Conservation (phyloP, 2,329 filamentous ascomycete genomes). For the Aspergillus intermedius region DNA sequence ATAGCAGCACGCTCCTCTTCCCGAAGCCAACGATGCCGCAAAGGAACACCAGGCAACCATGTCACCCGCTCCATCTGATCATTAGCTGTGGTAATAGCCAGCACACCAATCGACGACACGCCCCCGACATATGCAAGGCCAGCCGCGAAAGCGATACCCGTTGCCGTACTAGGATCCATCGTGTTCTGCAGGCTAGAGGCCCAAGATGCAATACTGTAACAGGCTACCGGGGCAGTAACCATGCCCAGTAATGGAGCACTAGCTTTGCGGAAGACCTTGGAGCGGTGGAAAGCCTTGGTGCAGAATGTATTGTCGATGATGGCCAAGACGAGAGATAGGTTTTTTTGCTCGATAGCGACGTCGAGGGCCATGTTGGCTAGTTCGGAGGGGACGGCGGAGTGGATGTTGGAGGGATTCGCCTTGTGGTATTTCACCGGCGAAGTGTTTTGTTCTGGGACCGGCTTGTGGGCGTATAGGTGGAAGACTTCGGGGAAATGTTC, state of each 20-base stretch:
- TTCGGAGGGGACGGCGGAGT: constrained; percentile 64
- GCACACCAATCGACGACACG: constrained; percentile 71
- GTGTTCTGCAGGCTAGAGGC: constrained; percentile 61
- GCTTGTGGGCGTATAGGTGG: constrained; percentile 76
- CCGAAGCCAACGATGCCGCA: constrained; percentile 75
- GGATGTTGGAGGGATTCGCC: constrained; percentile 61
- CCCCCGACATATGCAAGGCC: constrained; percentile 78
- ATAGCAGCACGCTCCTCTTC: constrained; percentile 86
- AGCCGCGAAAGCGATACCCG: constrained; percentile 69
- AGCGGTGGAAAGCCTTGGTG: constrained; percentile 36
- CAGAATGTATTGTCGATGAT: constrained; percentile 60
- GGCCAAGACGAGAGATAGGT: constrained; percentile 70
- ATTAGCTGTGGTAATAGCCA: constrained; percentile 80
- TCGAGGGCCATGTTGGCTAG: constrained; percentile 69
- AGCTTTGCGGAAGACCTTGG: constrained; percentile 39
- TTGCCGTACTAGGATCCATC: constrained; percentile 71
- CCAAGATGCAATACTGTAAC: constrained; percentile 63
- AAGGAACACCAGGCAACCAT: constrained; percentile 75
- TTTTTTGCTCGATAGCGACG: constrained; percentile 70
- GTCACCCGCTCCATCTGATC: constrained; percentile 93
- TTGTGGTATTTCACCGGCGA: constrained; percentile 54
- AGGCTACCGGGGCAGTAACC: constrained; percentile 28
- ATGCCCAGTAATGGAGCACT: constrained; percentile 36
- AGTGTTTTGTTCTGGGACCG: constrained; percentile 57
- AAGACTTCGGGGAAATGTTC: constrained; percentile 75